phyloP scores from a whole-genome alignment of 2,329 filamentous ascomycete genomes.

The Microsporum canis region DNA sequence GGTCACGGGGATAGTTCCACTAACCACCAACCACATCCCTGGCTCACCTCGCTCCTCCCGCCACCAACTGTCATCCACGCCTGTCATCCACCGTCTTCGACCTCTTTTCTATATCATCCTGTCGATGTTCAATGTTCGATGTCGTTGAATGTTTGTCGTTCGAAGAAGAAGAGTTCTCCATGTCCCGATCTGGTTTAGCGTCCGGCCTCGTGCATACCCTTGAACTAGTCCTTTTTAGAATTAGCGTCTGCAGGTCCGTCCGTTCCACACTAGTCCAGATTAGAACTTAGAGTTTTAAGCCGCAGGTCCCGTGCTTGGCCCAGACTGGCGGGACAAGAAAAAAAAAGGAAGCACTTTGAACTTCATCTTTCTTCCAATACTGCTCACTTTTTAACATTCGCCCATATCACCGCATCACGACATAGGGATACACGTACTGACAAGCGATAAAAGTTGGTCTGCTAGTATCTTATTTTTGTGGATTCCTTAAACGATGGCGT shows the following conservation, averaged over 20 bases:
- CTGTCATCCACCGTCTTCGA: background rate
- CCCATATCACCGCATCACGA: background rate
- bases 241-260: constrained; percentile 18
- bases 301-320: constrained; percentile 7
- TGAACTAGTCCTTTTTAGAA: constrained; percentile 16
- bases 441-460: background rate
- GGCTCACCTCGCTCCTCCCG: background rate
- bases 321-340: constrained; percentile 2
- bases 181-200: constrained; percentile 4
- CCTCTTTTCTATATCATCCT: background rate
- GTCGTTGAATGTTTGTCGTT: constrained; percentile 4
- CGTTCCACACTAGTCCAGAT: constrained; percentile 22
- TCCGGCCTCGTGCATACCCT: background rate
- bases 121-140: background rate
- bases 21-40: background rate
- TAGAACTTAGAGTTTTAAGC: constrained; percentile 18
- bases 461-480: background rate
- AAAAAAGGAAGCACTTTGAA: background rate
- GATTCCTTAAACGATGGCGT: constrained; percentile 31
- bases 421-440: background rate
- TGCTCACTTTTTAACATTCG: background rate
- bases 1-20: background rate
- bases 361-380: background rate
- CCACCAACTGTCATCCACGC: background rate
- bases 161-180: background rate